Base-by-base conservation (phyloP, 2,329 filamentous ascomycete species). In the Pseudonectria foliicola region DNA sequence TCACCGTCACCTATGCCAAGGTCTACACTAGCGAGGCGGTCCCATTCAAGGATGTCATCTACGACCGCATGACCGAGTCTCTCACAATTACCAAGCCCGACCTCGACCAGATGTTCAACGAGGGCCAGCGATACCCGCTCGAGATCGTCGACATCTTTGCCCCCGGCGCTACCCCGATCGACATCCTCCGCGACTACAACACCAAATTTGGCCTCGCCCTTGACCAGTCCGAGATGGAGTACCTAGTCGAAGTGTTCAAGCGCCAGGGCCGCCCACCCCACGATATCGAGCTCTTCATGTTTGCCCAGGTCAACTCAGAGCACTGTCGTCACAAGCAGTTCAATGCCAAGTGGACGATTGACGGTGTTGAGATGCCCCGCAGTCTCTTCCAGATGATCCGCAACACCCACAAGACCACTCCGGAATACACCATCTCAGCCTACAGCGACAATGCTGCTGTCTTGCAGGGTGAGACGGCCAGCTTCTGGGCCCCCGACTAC, bases 401-500 rank as follows among this genome's bases (percentile, higher is more conserved):
- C 48, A 94, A 95, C 60, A 98, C 92, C 2, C 88, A 98, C 64
- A 83, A 86, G 59, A 76, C 77, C 51, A 82, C 80, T 38, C 85
- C 87, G 1, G 70, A 84, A 34, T 82, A 80, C 56, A 93, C 89
- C n/a, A 76, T 96, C 28, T 95, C 88, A 25, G 92, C 92, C 7
- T 98, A 98, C 63, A 94, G 86, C 52, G 92, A 98, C 60, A 98
- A 98, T 57, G 92, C 92, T 16, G 92, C 92, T n/a, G 92, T 98
- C 12, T 43, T 66, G n/a, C 49, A 61, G 38, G 63, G 63, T 7
- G 63, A 66, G 13, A 45, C 54, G 29, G 63, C 61, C 23, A 53
- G 62, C 33, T 61, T 85, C 55, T 96, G 90, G 90, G 83, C 87
- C 1, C 92, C 92, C 4, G 85, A 92, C 53, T 81, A 88, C 48